Conservation (phyloP, 768 basidiomycete genomes). For the Glaciozyma martinii region DNA sequence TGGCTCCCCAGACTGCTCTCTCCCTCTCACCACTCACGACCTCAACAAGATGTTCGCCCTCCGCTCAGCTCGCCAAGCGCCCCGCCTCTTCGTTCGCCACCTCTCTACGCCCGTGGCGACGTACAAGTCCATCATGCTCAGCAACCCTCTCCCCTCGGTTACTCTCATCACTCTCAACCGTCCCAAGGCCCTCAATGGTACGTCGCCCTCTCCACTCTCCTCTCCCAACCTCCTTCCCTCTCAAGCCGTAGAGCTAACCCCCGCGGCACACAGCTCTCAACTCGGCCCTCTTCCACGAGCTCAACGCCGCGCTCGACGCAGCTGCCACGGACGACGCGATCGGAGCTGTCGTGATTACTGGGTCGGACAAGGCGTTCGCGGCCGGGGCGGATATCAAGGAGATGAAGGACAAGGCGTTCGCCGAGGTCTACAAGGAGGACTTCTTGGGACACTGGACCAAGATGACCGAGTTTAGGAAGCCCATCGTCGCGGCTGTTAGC, state of each 20-base stretch:
- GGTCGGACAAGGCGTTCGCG: slow-evolving; percentile 85
- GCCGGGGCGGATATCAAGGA: slow-evolving; percentile 98
- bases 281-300: slow-evolving; percentile 66
- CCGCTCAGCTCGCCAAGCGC: background rate
- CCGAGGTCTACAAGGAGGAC: slow-evolving; percentile 76
- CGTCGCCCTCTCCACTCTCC: background rate
- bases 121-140: slow-evolving; percentile 34
- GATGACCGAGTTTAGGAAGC: slow-evolving; percentile 68
- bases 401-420: slow-evolving; percentile 89
- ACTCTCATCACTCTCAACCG: slow-evolving; percentile 74
- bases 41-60: background rate
- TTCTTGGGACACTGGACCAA: slow-evolving; percentile 75
- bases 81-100: background rate
- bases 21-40: too few relatives aligned
- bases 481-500: slow-evolving; percentile 90
- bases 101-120: slow-evolving; percentile 5
- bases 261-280: slow-evolving; percentile 50
- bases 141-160: slow-evolving; percentile 31
- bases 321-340: slow-evolving; percentile 62
- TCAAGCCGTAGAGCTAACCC: background rate
- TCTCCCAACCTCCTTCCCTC: background rate
- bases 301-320: slow-evolving; percentile 65
- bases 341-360: slow-evolving; percentile 83
- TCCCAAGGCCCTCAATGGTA: slow-evolving; percentile 59
- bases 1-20: too few relatives aligned